Conservation (phyloP, 2,329 filamentous ascomycete species). For the Fusarium ambrosium region DNA sequence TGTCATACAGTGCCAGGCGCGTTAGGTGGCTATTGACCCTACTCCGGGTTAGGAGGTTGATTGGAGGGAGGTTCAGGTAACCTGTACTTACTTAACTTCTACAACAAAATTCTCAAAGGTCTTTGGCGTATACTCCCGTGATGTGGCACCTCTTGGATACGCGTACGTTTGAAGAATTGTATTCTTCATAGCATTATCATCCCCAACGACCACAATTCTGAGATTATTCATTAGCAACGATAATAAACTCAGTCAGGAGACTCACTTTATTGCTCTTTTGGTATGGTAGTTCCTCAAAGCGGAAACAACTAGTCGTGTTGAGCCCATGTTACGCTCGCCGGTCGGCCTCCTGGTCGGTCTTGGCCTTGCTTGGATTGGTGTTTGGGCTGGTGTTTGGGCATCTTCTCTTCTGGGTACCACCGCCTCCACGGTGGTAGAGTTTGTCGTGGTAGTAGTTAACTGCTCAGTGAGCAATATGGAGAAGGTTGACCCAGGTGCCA, state of each 20-base stretch:
- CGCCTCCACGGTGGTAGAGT: accelerated
- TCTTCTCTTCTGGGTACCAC: not conserved
- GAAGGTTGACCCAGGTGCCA: slow-evolving; percentile 16
- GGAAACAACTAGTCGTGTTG: not conserved
- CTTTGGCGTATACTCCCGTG: slow-evolving; percentile 3
- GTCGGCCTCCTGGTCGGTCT: not conserved
- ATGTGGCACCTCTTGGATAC: not conserved
- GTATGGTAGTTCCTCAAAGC: not conserved
- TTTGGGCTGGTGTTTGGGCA: not conserved
- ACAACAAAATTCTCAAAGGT: slow-evolving; percentile 12
- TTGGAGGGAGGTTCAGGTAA: no score
- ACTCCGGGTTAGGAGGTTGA: not conserved
- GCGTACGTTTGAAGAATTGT: slow-evolving; percentile 9
- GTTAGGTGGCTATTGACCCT: slow-evolving; percentile 6
- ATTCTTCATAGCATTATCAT: slow-evolving; percentile 2
- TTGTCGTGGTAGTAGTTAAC: accelerated
- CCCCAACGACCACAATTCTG: slow-evolving; percentile 1
- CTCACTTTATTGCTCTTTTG: slow-evolving; percentile 4
- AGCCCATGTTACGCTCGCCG: not conserved
- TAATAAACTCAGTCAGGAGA: no score
- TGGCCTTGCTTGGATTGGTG: not conserved
- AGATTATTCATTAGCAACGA: not conserved
- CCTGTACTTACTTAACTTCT: slow-evolving; percentile 4
- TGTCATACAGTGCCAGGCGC: not conserved
- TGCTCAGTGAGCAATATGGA: not conserved